Base-by-base conservation (phyloP, 306 rosid species). In the apple (Malus domestica) region DNA sequence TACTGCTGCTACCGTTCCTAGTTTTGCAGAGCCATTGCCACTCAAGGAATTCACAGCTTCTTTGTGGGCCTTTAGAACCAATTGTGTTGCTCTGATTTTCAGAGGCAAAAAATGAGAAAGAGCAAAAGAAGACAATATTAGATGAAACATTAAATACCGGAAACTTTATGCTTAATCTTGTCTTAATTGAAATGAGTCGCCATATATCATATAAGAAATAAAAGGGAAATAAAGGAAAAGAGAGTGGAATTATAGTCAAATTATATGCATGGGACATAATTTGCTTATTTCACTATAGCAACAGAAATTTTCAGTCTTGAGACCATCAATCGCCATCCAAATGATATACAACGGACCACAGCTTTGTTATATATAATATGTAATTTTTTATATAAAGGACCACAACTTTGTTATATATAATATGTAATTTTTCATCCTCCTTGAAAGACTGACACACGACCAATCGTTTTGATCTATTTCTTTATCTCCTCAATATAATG, bases 21-120 rank as follows among this genome's bases (percentile, higher is more conserved):
- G 81, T 85, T 89, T 90, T 60, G 99, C 75, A 70, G 99, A 90
- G 67, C 99, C 97, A 80, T 72, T 89, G 76, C 99, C 99, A 58
- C 99, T 93, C 81, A 93, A 87, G 72, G 98, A 92, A 88, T 89
- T 90, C 69, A 96, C 99, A 71, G 99, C 99, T 83, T 96, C 99
- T 80, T 88, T 93, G 76, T 96, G 99, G 65, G 99, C 99, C 83
- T 88, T 96, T n/a, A 96, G 88, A 68, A 93, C 99, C 89, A 93
- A 84, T 80, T 92, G 98, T 73, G 98, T 89, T 52, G 99, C 98
- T 27, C 98, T 96, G 85, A 75, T 57, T 23, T 52, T 63, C 81
- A 79, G 72, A 70, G 30, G 64, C 11, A 32, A 23, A 69, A 27
- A 69, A 67, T 6, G 58, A 68, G 38, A 30, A 2, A 12, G 57